Conservation (phyloP, 441 rosid genomes). For the Populus hybrid region DNA sequence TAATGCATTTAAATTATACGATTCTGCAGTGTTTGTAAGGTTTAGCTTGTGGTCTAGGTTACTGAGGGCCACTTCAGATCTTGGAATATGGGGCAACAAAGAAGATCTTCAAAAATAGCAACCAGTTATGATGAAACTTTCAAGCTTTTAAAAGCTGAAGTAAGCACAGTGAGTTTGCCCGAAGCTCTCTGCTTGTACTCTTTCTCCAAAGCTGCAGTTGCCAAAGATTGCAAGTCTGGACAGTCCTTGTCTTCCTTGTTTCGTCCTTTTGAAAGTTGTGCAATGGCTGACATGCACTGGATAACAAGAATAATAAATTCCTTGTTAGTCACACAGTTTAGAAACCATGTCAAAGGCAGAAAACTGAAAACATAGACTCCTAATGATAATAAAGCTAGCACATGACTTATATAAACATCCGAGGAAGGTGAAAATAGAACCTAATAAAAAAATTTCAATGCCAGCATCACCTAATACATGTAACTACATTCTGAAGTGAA, state of each 20-base stretch:
- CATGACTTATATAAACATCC: neutral
- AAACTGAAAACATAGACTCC: neutral
- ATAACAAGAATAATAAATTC: slow-evolving; percentile 1
- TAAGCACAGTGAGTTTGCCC: slow-evolving; percentile 56
- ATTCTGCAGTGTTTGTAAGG: neutral
- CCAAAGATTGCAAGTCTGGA: slow-evolving; percentile 72
- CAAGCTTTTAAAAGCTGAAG: slow-evolving; percentile 68
- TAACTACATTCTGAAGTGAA: no score
- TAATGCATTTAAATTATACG: neutral
- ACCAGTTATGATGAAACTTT: slow-evolving; percentile 41
- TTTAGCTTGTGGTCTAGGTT: neutral
- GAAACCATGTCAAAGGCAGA: neutral
- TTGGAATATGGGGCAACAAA: neutral
- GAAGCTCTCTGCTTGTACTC: slow-evolving; percentile 84
- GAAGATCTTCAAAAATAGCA: neutral
- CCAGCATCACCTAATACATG: neutral
- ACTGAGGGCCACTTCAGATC: neutral
- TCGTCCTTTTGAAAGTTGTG: slow-evolving; percentile 75
- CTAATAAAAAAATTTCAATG: no score
- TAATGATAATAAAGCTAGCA: neutral
- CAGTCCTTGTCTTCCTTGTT: slow-evolving; percentile 87
- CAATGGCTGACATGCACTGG: slow-evolving; percentile 80
- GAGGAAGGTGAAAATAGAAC: neutral
- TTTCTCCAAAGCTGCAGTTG: slow-evolving; percentile 74
- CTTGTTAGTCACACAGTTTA: slow-evolving; percentile 10